These are phyloP conservation scores for Gloeostereum incarnatum DNA, from an alignment of 768 basidiomycete genomes.

Conservation along the genomic window DNA sequence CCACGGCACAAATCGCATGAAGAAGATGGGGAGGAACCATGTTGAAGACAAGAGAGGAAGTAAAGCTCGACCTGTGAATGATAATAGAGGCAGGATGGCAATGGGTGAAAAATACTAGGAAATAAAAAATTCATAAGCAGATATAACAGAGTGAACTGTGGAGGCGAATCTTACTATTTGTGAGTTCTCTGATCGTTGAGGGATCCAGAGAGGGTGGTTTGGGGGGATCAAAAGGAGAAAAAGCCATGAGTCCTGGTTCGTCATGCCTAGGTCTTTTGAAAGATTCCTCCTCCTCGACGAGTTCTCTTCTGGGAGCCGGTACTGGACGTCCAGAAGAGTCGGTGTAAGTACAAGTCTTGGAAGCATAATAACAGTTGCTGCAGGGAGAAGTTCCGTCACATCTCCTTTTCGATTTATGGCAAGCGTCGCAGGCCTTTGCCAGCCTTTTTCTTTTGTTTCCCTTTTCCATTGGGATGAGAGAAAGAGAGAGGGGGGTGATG, in stretches of 20 bases:
- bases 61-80: conserved; percentile 74
- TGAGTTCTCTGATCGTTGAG: conserved; percentile 60
- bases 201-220: conserved; percentile 44
- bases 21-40: conserved; percentile 64
- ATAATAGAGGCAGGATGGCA: conserved; percentile 70
- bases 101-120: conserved; percentile 71
- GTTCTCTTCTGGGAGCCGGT: conserved; percentile 47
- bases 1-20: conserved; percentile 68
- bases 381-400: conserved; percentile 48
- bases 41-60: conserved; percentile 53
- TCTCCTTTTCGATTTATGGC: conserved; percentile 70
- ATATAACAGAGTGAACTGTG: conserved; percentile 3
- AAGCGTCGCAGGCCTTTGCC: conserved; percentile 70
- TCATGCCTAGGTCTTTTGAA: not conserved
- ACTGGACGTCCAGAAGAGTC: conserved; percentile 75
- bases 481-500: too few relatives aligned
- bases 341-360: conserved; percentile 74
- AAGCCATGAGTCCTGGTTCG: not conserved
- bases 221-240: conserved; percentile 22
- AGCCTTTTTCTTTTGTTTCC: conserved; percentile 45
- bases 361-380: conserved; percentile 79
- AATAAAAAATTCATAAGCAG: conserved; percentile 4
- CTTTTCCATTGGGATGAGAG: too few relatives aligned
- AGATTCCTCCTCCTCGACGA: conserved; percentile 1
- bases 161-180: conserved; percentile 46